These are phyloP conservation scores for Penicillium crustosum DNA, from an alignment of 2,329 filamentous ascomycete genomes.

Conservation along the genomic window DNA sequence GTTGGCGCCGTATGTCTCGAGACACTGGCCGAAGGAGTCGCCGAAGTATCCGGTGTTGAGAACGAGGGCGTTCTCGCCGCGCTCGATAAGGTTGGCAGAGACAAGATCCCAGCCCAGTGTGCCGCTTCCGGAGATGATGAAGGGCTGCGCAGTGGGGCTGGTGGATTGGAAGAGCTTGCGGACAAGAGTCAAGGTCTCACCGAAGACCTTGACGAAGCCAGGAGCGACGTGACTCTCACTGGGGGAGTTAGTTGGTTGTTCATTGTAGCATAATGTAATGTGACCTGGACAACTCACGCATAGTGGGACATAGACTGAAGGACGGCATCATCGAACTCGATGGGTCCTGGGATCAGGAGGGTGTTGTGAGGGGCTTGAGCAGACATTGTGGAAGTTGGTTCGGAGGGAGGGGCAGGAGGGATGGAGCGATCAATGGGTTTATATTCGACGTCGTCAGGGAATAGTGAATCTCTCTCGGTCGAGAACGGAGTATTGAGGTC, in stretches of 20 bases:
- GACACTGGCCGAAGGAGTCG: constrained; percentile 89
- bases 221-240: constrained; percentile 93
- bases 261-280: background rate
- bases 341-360: constrained; percentile 92
- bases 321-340: constrained; percentile 97
- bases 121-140: constrained; percentile 89
- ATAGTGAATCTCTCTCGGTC: constrained; percentile 55
- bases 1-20: constrained; percentile 85
- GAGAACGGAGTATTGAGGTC: constrained; percentile 65
- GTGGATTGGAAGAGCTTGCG: constrained; percentile 93
- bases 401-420: constrained; percentile 23
- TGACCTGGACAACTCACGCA: constrained; percentile 44
- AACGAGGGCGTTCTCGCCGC: constrained; percentile 85
- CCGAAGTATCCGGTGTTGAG: constrained; percentile 97
- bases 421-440: constrained; percentile 40
- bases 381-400: constrained; percentile 52
- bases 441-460: constrained; percentile 56
- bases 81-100: constrained; percentile 86
- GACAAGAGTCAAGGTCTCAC: constrained; percentile 82
- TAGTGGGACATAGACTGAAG: constrained; percentile 93
- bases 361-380: constrained; percentile 63
- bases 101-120: constrained; percentile 97
- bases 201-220: constrained; percentile 85
- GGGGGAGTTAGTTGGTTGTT: constrained; percentile 7
- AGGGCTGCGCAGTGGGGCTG: constrained; percentile 78